phyloP scores from a whole-genome alignment of 73 alveolate species.

The Uronychia setigera region DNA sequence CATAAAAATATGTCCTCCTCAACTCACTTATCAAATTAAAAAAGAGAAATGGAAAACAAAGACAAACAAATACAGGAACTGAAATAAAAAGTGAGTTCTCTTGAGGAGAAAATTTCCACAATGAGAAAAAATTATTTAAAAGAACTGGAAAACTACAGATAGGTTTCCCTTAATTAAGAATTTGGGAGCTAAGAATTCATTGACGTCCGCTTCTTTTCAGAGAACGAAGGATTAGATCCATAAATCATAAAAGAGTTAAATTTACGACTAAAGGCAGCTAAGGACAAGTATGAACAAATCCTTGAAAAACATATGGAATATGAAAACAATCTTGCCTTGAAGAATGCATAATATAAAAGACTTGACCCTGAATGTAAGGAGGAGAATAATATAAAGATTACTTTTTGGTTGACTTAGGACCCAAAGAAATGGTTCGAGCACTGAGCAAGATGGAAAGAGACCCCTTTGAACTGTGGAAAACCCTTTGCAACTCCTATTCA shows the following conservation, averaged over 20 bases:
- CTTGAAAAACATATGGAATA: neutral
- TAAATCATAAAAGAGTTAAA: neutral
- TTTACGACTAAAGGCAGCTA: neutral
- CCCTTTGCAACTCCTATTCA: neutral
- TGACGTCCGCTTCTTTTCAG: neutral
- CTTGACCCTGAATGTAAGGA: neutral
- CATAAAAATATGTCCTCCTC: no score
- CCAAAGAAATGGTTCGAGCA: neutral
- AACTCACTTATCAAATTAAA: no score
- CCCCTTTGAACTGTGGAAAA: neutral
- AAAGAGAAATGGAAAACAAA: neutral
- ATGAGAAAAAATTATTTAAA: neutral
- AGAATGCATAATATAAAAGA: neutral
- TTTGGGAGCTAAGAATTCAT: neutral
- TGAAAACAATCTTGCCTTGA: neutral
- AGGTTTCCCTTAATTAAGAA: neutral
- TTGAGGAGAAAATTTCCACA: neutral
- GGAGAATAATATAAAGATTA: neutral
- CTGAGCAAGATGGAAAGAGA: constrained; percentile 1
- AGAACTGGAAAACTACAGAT: neutral
- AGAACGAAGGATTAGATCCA: neutral
- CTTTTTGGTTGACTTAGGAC: neutral
- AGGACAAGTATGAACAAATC: neutral
- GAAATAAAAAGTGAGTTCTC: neutral
- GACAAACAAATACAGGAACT: neutral